Evolutionary conservation across 2,329 filamentous ascomycete genomes (phyloP), one percentile per base, ranked within the genome.

Genomic region (Cladosporium sp.): DNA sequence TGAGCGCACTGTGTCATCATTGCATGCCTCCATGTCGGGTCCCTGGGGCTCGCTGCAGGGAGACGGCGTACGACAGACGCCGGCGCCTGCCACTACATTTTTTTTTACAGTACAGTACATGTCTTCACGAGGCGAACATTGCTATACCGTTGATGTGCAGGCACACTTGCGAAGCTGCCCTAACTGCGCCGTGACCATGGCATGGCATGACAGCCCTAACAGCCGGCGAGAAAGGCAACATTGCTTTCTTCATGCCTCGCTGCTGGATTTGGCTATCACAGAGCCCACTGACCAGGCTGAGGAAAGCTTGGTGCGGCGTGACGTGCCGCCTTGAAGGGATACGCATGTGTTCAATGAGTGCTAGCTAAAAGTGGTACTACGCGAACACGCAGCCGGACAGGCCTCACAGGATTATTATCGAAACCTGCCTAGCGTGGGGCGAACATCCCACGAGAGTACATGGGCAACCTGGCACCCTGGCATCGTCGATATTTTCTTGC

Each of bases 381-480:
- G 50, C 50, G 28, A 33, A 31, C 50, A 53, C 33, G 52, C 52
- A 55, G 52, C 28, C 18, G 28, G 28, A 33, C 28, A 55, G 52
- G 29, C 33, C 33, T 35, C 12, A 35, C 11, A 35, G 33, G 33
- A 29, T 52, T 50, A 26, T 50, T 33, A 55, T 55, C 33, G 52
- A 55, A 21, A n/a, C 18, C 14, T 55, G 52, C 26, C 52, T 55
- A 31, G 26, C 52, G 52, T 31, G 31, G 52, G 52, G 52, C 52
- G 52, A 55, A 23, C 50, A 29, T 28, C 50, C 50, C 50, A 53
- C 50, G 50, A 53, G 52, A 18, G 52, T 21, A 55, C 52, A 55
- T 55, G 52, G 50, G 50, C 52, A 29, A 55, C 26, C 28, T 29
- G 31, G 29, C 52, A 55, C 18, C 6, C 5, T 44, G 37, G 18